Percentiles rank a stretch among this genome's conserved stretches.
Conservation (phyloP, 257 asterid species). For the Agastache rugosa region DNA sequence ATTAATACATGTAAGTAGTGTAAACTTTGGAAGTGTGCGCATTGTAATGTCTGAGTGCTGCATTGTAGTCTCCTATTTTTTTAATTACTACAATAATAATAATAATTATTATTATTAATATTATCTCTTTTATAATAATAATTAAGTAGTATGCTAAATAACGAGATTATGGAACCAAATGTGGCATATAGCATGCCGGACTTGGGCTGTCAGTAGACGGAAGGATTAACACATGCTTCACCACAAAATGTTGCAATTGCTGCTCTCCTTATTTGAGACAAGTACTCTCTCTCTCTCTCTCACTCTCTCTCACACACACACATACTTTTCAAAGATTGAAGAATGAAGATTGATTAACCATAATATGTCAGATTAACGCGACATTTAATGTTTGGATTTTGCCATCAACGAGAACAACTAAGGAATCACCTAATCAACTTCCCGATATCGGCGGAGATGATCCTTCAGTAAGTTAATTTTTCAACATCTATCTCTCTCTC, state of each 20-base stretch:
- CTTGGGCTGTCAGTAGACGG: slow-evolving; percentile 91
- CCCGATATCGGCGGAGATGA: slow-evolving; percentile 76
- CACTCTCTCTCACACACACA: not conserved
- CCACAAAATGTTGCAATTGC: slow-evolving; percentile 75
- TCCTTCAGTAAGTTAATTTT: slow-evolving; percentile 61
- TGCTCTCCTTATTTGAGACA: slow-evolving; percentile 69
- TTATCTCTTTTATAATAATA: no score
- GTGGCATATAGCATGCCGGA: slow-evolving; percentile 68
- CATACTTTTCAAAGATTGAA: not conserved
- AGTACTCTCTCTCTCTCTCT: slow-evolving; percentile 39
- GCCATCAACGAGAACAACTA: slow-evolving; percentile 48
- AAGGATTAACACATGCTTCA: slow-evolving; percentile 62
- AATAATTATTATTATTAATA: no score
- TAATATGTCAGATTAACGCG: slow-evolving; percentile 55
- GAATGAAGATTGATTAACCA: not conserved
- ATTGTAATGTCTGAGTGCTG: no score
- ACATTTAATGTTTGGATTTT: slow-evolving; percentile 85
- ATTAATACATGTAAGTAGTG: no score
- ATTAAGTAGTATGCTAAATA: not conserved
- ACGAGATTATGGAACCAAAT: slow-evolving; percentile 2
- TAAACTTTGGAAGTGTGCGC: no score
- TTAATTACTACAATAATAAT: no score
- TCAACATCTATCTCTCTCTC: no score
- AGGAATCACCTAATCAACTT: slow-evolving; percentile 49
- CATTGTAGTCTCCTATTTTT: no score